These are phyloP conservation scores for Colletotrichum coccodes DNA, from an alignment of 2,329 filamentous ascomycete species.

Conservation along the genomic window DNA sequence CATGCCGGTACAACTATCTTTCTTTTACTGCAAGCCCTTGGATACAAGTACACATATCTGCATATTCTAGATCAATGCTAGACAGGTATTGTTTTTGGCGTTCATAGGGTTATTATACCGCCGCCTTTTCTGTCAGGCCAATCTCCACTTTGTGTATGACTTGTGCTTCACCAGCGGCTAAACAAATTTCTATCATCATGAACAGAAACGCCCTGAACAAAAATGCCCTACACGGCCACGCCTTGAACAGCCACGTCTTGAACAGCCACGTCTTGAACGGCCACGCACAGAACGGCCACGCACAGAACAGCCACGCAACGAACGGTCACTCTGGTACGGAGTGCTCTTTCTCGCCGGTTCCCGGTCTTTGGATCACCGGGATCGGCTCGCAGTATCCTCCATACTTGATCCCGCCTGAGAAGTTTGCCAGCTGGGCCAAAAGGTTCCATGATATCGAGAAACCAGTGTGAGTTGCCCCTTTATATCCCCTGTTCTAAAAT, in stretches of 20 bases:
- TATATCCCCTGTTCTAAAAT: background rate
- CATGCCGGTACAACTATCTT: no score
- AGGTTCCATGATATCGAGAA: slow-evolving; percentile 8
- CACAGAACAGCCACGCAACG: background rate
- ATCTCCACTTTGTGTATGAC: no score
- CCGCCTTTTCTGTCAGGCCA: no score
- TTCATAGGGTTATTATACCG: no score
- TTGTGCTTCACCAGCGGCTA: no score
- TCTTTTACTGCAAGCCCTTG: no score
- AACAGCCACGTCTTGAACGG: background rate
- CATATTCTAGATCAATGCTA: no score
- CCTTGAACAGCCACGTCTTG: background rate
- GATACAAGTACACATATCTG: no score
- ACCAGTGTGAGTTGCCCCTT: background rate
- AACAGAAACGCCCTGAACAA: background rate
- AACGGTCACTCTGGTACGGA: background rate
- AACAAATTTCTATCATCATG: background rate
- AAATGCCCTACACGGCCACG: background rate
- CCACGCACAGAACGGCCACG: background rate
- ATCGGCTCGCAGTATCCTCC: slow-evolving; percentile 18
- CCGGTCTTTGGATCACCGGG: slow-evolving; percentile 18
- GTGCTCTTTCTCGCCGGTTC: background rate
- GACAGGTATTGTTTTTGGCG: no score
- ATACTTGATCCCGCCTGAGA: background rate
- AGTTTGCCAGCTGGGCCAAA: background rate